Evolutionary conservation across 2,329 filamentous ascomycete species (phyloP).

Genomic region (Cercospora sojina): DNA sequence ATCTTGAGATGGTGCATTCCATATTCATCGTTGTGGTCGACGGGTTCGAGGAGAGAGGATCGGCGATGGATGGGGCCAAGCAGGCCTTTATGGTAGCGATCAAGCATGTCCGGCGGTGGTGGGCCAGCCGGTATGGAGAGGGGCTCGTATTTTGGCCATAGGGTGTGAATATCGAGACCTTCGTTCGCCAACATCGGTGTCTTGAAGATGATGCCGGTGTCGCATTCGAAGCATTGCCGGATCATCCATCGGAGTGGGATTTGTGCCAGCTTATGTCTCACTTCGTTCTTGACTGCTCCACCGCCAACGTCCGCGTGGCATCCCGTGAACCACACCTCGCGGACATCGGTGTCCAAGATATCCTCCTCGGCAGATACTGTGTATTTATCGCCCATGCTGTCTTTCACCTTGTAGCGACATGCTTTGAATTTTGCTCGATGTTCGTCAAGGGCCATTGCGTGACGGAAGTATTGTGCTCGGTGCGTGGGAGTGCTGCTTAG

Average conservation of each 20-base stretch:
- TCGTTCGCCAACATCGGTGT: slow-evolving; percentile 42
- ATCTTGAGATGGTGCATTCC: slow-evolving; percentile 31
- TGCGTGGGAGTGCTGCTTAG: slow-evolving; percentile 43
- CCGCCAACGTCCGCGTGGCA: slow-evolving; percentile 49
- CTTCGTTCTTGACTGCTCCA: slow-evolving; percentile 45
- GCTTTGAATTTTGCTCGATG: slow-evolving; percentile 48
- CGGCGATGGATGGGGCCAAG: slow-evolving; percentile 39
- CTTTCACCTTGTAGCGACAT: slow-evolving; percentile 40
- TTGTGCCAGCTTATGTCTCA: slow-evolving; percentile 46
- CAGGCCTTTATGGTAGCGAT: slow-evolving; percentile 39
- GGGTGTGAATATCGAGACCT: slow-evolving; percentile 45
- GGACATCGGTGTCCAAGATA: slow-evolving; percentile 22
- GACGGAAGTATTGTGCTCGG: slow-evolving; percentile 42
- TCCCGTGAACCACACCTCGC: slow-evolving; percentile 48
- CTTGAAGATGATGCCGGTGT: slow-evolving; percentile 49
- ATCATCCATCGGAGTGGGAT: slow-evolving; percentile 53
- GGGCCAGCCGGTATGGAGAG: slow-evolving; percentile 36
- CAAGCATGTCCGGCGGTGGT: slow-evolving; percentile 40
- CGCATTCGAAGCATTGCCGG: slow-evolving; percentile 49
- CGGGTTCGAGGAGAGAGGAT: slow-evolving; percentile 24
- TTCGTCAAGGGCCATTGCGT: slow-evolving; percentile 49
- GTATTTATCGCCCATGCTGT: slow-evolving; percentile 26
- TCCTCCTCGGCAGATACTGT: slow-evolving; percentile 23
- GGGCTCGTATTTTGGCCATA: slow-evolving; percentile 44
- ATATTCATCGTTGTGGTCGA: slow-evolving; percentile 24